Evolutionary conservation across 257 asterid genomes (phyloP).

Genomic region (Salvia miltiorrhiza): DNA sequence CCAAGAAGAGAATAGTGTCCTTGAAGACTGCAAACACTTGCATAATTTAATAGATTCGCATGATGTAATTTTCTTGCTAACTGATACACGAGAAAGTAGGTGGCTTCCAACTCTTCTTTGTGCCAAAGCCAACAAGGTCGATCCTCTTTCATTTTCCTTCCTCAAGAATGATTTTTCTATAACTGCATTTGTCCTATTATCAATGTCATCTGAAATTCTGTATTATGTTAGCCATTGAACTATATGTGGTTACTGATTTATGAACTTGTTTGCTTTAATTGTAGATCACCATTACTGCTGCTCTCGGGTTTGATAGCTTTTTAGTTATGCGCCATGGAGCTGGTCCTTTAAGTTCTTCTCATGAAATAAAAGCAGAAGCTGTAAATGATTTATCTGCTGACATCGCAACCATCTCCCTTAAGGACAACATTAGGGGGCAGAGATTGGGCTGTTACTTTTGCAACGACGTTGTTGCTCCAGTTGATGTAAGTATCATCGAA

Average conservation of each 20-base stretch:
- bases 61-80: conserved; percentile 78
- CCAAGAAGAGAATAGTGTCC: conserved; percentile 68
- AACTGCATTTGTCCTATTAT: not conserved
- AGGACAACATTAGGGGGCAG: conserved; percentile 26
- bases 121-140: conserved; percentile 85
- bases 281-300: conserved; percentile 84
- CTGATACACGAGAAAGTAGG: conserved; percentile 97
- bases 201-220: not conserved
- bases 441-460: conserved; percentile 98
- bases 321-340: conserved; percentile 98
- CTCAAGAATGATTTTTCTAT: not conserved
- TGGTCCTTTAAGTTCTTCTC: conserved; percentile 52
- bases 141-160: not conserved
- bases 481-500: conserved; percentile 58
- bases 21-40: conserved; percentile 65
- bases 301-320: conserved; percentile 95
- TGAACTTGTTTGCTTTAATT: conserved; percentile 19
- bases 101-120: conserved; percentile 95
- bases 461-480: conserved; percentile 91
- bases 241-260: not conserved
- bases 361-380: conserved; percentile 33
- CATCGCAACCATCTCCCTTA: conserved; percentile 33
- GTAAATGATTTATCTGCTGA: conserved; percentile 34
- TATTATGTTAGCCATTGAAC: not conserved
- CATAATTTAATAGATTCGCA: conserved; percentile 69